These are phyloP conservation scores for Pseudogymnoascus sp. DNA, from an alignment of 2,329 filamentous ascomycete genomes.

Conservation along the genomic window DNA sequence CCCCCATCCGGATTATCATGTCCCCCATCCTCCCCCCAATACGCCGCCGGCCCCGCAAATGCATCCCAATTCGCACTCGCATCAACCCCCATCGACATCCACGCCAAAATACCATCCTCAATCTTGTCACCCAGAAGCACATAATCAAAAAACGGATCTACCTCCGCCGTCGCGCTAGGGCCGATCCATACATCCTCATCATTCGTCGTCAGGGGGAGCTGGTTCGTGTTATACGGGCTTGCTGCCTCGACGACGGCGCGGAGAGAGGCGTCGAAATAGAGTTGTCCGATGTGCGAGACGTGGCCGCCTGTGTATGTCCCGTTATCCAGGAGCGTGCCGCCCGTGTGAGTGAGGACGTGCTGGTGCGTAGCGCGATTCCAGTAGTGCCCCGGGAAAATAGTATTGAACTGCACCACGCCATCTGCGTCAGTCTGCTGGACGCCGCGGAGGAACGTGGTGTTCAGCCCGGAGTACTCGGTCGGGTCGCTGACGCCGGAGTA, in stretches of 20 bases:
- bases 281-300: conserved; percentile 47
- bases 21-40: conserved; percentile 16
- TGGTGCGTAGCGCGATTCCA: conserved; percentile 39
- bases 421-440: conserved; percentile 33
- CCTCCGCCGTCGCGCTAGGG: conserved; percentile 38
- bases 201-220: conserved; percentile 38
- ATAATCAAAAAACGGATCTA: conserved; percentile 47
- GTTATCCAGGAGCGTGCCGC: conserved; percentile 23
- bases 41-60: conserved; percentile 17
- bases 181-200: conserved; percentile 37
- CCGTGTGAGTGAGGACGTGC: conserved; percentile 34
- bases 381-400: conserved; percentile 40
- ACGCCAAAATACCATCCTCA: conserved; percentile 39
- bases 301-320: conserved; percentile 40
- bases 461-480: conserved; percentile 22
- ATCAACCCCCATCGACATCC: conserved; percentile 41
- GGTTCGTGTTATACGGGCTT: conserved; percentile 37
- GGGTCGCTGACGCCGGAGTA: conserved; percentile 10
- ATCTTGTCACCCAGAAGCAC: conserved; percentile 42
- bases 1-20: conserved; percentile 10
- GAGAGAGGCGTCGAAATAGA: conserved; percentile 51
- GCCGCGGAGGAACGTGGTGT: conserved; percentile 32
- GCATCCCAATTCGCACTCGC: conserved; percentile 22
- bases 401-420: conserved; percentile 34
- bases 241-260: conserved; percentile 38